These are phyloP conservation scores for Coemansia sp. DNA, from an alignment of 192 early-diverging fungal genomes.

Conservation along the genomic window DNA sequence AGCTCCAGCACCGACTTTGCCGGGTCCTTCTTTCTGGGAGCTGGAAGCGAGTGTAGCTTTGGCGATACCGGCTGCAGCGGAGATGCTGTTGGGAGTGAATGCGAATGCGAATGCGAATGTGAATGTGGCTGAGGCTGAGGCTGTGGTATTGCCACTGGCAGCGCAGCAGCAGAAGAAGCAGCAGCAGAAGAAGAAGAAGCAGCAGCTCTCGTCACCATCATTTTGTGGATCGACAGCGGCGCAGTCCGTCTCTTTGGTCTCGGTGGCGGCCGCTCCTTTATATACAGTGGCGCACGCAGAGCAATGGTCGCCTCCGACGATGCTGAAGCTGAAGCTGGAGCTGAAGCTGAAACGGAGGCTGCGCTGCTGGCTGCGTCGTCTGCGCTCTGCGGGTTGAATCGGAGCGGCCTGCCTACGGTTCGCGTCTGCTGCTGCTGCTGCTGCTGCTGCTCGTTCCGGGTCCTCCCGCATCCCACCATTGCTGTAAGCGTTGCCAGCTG, in stretches of 20 bases:
- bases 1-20: constrained; percentile 36
- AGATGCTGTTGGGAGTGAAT: too few relatives aligned
- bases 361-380: constrained; percentile 5
- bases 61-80: constrained; percentile 11
- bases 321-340: background rate
- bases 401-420: constrained; percentile 10
- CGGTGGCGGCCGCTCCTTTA: background rate
- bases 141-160: background rate
- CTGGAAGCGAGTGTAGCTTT: background rate
- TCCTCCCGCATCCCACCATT: background rate
- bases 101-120: too few relatives aligned
- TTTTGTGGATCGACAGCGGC: constrained; percentile 6
- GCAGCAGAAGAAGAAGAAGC: too few relatives aligned
- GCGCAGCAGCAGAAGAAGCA: background rate
- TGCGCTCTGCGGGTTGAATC: constrained; percentile 23
- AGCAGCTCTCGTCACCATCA: constrained; percentile 2
- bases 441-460: constrained; percentile 9
- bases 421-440: background rate
- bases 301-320: constrained; percentile 21
- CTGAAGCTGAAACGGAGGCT: too few relatives aligned
- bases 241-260: constrained; percentile 1
- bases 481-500: constrained; percentile 23
- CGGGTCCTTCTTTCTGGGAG: background rate
- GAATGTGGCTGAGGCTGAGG: too few relatives aligned
- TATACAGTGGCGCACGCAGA: constrained; percentile 15